phyloP scores from a whole-genome alignment of 805 yeast genomes.

The Sporopachydermia quercuum region DNA sequence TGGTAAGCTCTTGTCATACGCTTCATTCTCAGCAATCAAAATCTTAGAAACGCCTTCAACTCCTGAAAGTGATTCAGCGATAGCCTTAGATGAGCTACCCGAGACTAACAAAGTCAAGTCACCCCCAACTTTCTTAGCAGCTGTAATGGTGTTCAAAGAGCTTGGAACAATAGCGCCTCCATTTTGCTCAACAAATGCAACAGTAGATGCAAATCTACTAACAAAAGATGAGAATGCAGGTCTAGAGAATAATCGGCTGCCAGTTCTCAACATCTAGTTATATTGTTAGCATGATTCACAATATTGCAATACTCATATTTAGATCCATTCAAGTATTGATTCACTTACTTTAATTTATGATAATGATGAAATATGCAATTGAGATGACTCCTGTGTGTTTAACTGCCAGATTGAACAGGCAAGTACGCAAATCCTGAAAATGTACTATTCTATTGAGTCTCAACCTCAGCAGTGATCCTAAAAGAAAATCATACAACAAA shows the following conservation, averaged over 20 bases:
- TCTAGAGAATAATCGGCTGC: not conserved
- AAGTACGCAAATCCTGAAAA: too few species aligned
- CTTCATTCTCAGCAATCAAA: slow-evolving; percentile 39
- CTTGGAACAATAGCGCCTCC: slow-evolving; percentile 45
- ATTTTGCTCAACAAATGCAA: slow-evolving; percentile 57
- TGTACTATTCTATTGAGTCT: too few species aligned
- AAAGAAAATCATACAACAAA: too few species aligned
- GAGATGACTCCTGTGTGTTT: too few species aligned
- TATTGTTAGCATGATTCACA: too few species aligned
- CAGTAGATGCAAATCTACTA: slow-evolving; percentile 45
- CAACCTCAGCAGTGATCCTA: too few species aligned
- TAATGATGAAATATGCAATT: too few species aligned
- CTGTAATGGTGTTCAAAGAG: slow-evolving; percentile 57
- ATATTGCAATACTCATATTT: too few species aligned
- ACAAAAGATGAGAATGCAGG: slow-evolving; percentile 1
- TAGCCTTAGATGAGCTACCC: slow-evolving; percentile 42
- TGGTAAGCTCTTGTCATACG: slow-evolving; percentile 54
- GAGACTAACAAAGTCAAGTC: slow-evolving; percentile 63
- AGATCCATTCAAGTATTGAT: too few species aligned
- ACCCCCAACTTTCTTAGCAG: slow-evolving; percentile 57
- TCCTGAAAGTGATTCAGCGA: slow-evolving; percentile 37
- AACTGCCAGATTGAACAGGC: too few species aligned
- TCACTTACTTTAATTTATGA: too few species aligned
- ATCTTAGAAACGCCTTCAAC: slow-evolving; percentile 40
- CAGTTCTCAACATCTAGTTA: slow-evolving; percentile 4